Conservation (phyloP, 192 early-diverging fungal species). For the Entophlyctis luteolus region DNA sequence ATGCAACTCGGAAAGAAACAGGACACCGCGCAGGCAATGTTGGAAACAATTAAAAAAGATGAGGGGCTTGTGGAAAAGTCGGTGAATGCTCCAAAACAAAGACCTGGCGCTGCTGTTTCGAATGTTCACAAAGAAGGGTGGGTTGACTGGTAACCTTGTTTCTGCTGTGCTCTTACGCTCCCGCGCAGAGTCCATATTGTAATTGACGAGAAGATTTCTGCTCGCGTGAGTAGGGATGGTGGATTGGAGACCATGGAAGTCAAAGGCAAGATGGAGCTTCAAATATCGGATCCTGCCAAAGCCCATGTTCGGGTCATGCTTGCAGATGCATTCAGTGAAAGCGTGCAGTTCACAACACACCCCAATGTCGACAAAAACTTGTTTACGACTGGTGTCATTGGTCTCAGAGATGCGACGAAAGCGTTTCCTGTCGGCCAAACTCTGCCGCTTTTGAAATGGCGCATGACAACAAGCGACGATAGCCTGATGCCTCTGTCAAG, state of each 20-base stretch:
- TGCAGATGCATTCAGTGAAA: conserved; percentile 52
- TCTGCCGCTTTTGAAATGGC: conserved; percentile 86
- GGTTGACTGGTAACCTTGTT: conserved; percentile 4
- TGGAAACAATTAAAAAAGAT: conserved; percentile 82
- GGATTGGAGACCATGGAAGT: conserved; percentile 89
- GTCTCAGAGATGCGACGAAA: conserved; percentile 73
- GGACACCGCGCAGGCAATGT: conserved; percentile 63
- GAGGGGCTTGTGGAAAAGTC: conserved; percentile 59
- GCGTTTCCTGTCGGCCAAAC: conserved; percentile 84
- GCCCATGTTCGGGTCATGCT: conserved; percentile 66
- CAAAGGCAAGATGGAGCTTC: conserved; percentile 84
- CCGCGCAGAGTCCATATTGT: conserved; percentile 73
- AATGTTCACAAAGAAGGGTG: conserved; percentile 36
- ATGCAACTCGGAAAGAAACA: conserved; percentile 95
- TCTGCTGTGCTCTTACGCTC: background rate
- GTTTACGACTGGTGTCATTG: conserved; percentile 71
- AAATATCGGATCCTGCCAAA: conserved; percentile 65
- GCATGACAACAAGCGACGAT: conserved; percentile 77
- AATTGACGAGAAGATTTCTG: conserved; percentile 84
- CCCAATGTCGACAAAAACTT: conserved; percentile 93
- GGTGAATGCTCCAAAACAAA: background rate
- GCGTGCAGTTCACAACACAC: conserved; percentile 93
- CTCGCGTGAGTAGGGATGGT: conserved; percentile 82
- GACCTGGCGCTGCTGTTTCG: conserved; percentile 16
- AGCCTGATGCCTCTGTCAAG: conserved; percentile 76